These are phyloP conservation scores for Amaranthus cruentus DNA, from an alignment of 148 eudicot genomes.

Conservation along the genomic window DNA sequence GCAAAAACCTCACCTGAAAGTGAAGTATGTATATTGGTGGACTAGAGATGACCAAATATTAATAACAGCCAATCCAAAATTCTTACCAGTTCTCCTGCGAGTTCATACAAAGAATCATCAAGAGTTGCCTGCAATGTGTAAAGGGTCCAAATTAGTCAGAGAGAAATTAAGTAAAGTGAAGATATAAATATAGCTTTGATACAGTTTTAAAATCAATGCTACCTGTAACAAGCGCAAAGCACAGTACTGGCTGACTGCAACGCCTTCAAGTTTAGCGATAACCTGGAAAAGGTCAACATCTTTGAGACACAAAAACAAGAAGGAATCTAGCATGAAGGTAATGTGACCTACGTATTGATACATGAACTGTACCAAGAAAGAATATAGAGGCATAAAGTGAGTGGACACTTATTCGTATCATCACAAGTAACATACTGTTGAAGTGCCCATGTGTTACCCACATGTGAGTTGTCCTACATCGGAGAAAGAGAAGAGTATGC, in stretches of 20 bases:
- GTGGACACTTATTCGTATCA: neutral
- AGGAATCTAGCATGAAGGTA: neutral
- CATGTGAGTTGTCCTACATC: too few species aligned
- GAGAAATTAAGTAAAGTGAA: neutral
- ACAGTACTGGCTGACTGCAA: constrained; percentile 93
- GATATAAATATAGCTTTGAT: constrained; percentile 6
- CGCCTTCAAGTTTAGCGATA: constrained; percentile 93
- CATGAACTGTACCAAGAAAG: neutral
- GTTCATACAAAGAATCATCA: constrained; percentile 92
- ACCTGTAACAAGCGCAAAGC: constrained; percentile 97
- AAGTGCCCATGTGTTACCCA: too few species aligned
- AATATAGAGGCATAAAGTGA: neutral
- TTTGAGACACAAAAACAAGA: neutral
- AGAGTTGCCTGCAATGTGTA: constrained; percentile 68
- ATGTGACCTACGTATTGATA: neutral
- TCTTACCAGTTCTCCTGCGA: constrained; percentile 96
- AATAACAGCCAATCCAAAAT: neutral
- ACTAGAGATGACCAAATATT: neutral
- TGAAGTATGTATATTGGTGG: neutral
- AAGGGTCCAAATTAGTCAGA: constrained; percentile 22
- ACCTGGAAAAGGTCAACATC: constrained; percentile 44
- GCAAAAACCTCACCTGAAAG: constrained; percentile 82
- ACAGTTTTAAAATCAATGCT: constrained; percentile 2
- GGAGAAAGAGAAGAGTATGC: too few species aligned
- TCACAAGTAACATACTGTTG: neutral